Conservation (phyloP, 306 rosid genomes). For the Quillaja saponaria region DNA sequence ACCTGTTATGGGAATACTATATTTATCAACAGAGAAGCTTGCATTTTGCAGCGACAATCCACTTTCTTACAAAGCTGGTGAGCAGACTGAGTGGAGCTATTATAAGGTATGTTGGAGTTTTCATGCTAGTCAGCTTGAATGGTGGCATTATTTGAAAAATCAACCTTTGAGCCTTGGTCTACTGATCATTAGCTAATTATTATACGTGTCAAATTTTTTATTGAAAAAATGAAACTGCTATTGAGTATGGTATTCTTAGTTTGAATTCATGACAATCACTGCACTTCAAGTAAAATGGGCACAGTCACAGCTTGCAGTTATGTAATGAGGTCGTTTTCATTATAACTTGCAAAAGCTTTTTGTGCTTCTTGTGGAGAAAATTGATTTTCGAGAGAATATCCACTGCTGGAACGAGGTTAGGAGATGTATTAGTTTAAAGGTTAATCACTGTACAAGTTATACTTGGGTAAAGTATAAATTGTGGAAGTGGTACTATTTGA, state of each 20-base stretch:
- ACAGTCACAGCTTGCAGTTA: too few relatives aligned
- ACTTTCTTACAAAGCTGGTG: slow-evolving; percentile 75
- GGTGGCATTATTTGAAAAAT: slow-evolving; percentile 3
- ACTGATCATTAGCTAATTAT: background rate
- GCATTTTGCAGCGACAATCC: slow-evolving; percentile 93
- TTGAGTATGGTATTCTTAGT: background rate
- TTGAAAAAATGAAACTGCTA: background rate
- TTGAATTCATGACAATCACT: background rate
- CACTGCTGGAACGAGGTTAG: too few relatives aligned
- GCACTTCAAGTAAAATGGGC: slow-evolving; percentile 9
- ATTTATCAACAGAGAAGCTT: slow-evolving; percentile 81
- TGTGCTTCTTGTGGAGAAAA: too few relatives aligned
- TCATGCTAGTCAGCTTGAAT: slow-evolving; percentile 11
- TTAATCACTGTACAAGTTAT: too few relatives aligned
- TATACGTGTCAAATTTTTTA: background rate
- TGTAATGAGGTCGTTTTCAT: too few relatives aligned
- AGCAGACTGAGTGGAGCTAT: slow-evolving; percentile 78
- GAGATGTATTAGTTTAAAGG: too few relatives aligned
- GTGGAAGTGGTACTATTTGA: too few relatives aligned
- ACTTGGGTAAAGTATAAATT: too few relatives aligned
- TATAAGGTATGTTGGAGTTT: slow-evolving; percentile 61
- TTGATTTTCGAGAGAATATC: too few relatives aligned
- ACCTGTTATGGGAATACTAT: slow-evolving; percentile 87
- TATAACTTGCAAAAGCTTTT: too few relatives aligned
- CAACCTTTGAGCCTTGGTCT: too few relatives aligned